Conservation (phyloP, 2,329 filamentous ascomycete species). For the Madurella fahalii region DNA sequence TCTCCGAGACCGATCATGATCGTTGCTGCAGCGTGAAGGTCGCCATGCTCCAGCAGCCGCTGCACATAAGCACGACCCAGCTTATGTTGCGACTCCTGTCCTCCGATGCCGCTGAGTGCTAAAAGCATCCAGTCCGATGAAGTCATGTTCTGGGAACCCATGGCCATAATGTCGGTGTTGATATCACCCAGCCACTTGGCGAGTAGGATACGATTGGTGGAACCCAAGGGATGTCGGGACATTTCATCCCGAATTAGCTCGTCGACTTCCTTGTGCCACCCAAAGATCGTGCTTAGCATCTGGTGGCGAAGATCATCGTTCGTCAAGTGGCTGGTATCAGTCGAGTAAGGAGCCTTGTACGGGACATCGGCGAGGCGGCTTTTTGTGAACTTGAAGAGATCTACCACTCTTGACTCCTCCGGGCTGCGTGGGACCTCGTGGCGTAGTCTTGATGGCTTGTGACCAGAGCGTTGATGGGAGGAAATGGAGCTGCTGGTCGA, state of each 20-base stretch:
- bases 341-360: conserved; percentile 64
- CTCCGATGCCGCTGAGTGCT: conserved; percentile 82
- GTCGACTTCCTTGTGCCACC: conserved; percentile 83
- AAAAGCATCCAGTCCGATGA: conserved; percentile 96
- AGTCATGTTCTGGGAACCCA: conserved; percentile 80
- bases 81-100: conserved; percentile 76
- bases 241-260: conserved; percentile 82
- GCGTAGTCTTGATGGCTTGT: conserved; percentile 65
- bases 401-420: conserved; percentile 65
- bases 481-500: conserved; percentile 52
- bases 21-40: conserved; percentile 86
- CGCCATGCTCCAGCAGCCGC: conserved; percentile 80
- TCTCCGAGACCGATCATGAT: conserved; percentile 92
- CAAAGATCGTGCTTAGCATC: conserved; percentile 92
- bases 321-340: conserved; percentile 58
- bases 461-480: conserved; percentile 39
- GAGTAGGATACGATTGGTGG: conserved; percentile 74
- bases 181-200: conserved; percentile 91
- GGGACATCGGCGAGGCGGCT: conserved; percentile 77
- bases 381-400: conserved; percentile 83
- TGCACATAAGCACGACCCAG: conserved; percentile 88
- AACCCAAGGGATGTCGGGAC: conserved; percentile 66
- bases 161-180: conserved; percentile 73
- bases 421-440: conserved; percentile 79
- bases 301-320: conserved; percentile 79